phyloP scores from a whole-genome alignment of 106 monocot species.

The Posidonia australis region DNA sequence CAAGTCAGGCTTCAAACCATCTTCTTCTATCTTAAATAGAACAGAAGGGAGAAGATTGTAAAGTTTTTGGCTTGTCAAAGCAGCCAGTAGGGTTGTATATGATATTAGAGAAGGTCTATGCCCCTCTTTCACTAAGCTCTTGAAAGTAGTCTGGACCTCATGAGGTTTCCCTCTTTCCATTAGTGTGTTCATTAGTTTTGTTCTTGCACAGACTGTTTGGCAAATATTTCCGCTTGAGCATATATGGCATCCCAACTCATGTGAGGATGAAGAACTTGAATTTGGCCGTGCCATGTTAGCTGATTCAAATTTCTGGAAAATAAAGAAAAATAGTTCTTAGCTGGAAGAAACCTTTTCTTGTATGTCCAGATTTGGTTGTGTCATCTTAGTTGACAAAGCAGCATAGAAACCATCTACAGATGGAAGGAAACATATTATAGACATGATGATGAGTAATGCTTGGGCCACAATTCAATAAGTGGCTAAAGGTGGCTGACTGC shows the following conservation, averaged over 20 bases:
- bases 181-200: constrained; percentile 50
- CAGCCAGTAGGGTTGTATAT: constrained; percentile 66
- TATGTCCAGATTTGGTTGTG: no score
- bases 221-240: constrained; percentile 54
- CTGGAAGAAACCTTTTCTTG: no score
- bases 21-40: constrained; percentile 40
- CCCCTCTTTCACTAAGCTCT: constrained; percentile 44
- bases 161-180: constrained; percentile 51
- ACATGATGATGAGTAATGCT: no score
- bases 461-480: no score
- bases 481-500: no score
- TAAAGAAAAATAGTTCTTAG: background rate
- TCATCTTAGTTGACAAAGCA: no score
- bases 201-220: constrained; percentile 46
- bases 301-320: background rate
- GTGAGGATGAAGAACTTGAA: constrained; percentile 15
- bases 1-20: constrained; percentile 59
- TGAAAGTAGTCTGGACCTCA: constrained; percentile 43
- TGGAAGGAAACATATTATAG: no score
- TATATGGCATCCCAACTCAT: constrained; percentile 20
- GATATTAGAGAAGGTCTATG: constrained; percentile 76
- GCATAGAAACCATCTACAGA: no score
- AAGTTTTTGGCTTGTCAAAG: constrained; percentile 51
- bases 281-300: background rate
- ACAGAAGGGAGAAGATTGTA: constrained; percentile 56